phyloP scores from a whole-genome alignment of 306 rosid species.

The Sicyos edulis region DNA sequence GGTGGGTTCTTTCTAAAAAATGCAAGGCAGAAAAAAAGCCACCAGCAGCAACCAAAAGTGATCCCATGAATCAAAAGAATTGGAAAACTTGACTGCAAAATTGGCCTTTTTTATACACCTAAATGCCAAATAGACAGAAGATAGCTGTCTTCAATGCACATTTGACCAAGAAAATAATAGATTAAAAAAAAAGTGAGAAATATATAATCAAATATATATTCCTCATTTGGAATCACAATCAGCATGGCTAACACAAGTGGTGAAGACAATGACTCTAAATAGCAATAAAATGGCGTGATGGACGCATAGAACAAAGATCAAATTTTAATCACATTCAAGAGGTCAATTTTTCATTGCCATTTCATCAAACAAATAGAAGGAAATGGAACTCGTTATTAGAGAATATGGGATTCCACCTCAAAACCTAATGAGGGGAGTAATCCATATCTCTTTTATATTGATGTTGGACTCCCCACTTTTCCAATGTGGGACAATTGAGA shows the following conservation, averaged over 20 bases:
- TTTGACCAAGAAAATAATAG: not conserved
- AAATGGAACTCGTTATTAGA: too few relatives aligned
- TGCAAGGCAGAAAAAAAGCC: too few relatives aligned
- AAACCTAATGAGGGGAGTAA: too few relatives aligned
- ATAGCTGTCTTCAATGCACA: slow-evolving; percentile 9
- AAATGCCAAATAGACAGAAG: slow-evolving; percentile 14
- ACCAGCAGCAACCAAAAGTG: too few relatives aligned
- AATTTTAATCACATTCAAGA: not conserved
- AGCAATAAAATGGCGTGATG: slow-evolving; percentile 2
- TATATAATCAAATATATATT: not conserved
- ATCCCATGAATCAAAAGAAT: not conserved
- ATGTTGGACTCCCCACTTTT: too few relatives aligned
- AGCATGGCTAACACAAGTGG: not conserved
- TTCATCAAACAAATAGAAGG: slow-evolving; percentile 19
- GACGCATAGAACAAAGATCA: not conserved
- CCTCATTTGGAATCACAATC: not conserved
- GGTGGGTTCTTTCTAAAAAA: too few relatives aligned
- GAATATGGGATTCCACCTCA: too few relatives aligned
- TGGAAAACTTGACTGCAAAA: slow-evolving; percentile 5
- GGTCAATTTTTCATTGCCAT: slow-evolving; percentile 12
- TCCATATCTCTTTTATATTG: too few relatives aligned
- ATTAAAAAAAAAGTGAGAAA: not conserved
- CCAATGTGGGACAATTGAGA: too few relatives aligned
- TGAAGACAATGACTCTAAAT: not conserved
- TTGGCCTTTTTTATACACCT: not conserved